phyloP scores from a whole-genome alignment of 1,139 yeast species.

The Blastobotrys apis region DNA sequence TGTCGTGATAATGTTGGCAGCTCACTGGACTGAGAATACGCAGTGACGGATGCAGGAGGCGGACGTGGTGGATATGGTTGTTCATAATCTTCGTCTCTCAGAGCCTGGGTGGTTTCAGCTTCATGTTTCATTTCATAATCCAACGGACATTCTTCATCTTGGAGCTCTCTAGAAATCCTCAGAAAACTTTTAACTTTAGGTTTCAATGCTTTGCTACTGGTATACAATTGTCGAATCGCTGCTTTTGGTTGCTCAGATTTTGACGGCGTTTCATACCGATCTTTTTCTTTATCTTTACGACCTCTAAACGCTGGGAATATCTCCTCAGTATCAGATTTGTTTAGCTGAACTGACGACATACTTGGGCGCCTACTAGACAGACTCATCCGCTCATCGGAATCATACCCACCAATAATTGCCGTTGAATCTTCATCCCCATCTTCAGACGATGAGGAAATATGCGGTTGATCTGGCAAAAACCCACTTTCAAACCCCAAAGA shows the following conservation, averaged over 20 bases:
- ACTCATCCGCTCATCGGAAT: constrained; percentile 30
- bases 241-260: constrained; percentile 13
- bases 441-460: constrained; percentile 14
- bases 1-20: background rate
- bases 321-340: constrained; percentile 1
- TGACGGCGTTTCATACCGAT: background rate
- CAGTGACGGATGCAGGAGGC: background rate
- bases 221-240: constrained; percentile 14
- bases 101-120: constrained; percentile 32
- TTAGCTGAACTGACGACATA: constrained; percentile 3
- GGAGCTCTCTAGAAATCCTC: constrained; percentile 33
- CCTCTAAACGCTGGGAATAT: background rate
- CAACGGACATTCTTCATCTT: constrained; percentile 33
- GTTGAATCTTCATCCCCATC: constrained; percentile 17
- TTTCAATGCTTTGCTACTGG: constrained; percentile 26
- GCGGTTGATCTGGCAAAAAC: constrained; percentile 11
- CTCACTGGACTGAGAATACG: too few species aligned
- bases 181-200: constrained; percentile 33
- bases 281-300: background rate
- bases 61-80: background rate
- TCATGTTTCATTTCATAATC: constrained; percentile 35
- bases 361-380: constrained; percentile 24
- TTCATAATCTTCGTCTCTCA: constrained; percentile 26
- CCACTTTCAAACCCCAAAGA: constrained; percentile 26
- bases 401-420: constrained; percentile 19